Evolutionary conservation across 1,284 basidiomycete genomes (phyloP), one percentile per base, ranked within the genome.

Genomic region (Leccinum subfulvum): DNA sequence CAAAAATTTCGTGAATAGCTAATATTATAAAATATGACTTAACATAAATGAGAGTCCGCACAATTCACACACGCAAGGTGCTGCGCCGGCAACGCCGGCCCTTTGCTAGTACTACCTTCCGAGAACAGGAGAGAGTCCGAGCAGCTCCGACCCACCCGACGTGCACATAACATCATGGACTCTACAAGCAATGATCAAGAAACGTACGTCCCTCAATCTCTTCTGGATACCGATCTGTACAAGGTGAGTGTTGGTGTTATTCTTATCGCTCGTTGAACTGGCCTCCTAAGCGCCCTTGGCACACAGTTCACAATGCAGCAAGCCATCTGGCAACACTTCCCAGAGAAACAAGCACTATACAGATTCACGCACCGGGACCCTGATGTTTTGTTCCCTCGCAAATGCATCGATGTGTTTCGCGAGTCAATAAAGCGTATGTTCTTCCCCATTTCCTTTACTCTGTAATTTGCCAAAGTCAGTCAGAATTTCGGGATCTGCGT

Each of bases 161-260:
- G 41, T 44, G 39, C 9, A 44, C 44, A 44, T 18, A 10, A 13
- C 52, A 55, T n/a, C 21, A 71, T 73, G 72, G 63, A 63, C 11
- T 10, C 44, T 21, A 55, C 18, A 53, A 33, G 37, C n/a, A 49
- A 1, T 37, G 35, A 37, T 13, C 62, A 65, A 26, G 63, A 63
- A 51, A 52, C 62, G 10, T 73, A 70, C 28, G 63, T 49, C 3
- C 69, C 64, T 37, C 62, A 18, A 64, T 95, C 93, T 33, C 81
- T 98, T 60, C 84, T 99, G 61, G 97, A 98, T 76, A 97, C 95
- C 0, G 97, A 99, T 75, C 80, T 98, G 49, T 98, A 99, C 88
- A 99, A 97, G 84, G 94, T 89, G 61, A 33, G 60, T 23, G 26
- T 23, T 63, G 16, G 9, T 47, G 53, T 18, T 47, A 21, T 47